Conservation (phyloP, 768 basidiomycete genomes). For the Tulasnella sp. region DNA sequence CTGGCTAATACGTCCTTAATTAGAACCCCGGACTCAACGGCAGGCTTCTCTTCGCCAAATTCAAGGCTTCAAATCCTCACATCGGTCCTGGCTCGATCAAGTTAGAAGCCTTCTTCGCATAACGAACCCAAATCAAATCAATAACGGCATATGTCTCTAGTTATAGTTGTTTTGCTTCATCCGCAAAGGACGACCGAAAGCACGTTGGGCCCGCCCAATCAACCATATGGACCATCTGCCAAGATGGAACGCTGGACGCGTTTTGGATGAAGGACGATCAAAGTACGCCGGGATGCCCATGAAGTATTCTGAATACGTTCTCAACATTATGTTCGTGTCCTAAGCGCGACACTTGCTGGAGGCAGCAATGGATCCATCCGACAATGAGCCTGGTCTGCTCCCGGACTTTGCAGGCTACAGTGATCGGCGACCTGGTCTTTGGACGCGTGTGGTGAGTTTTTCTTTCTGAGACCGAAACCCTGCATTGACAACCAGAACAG, state of each 20-base stretch:
- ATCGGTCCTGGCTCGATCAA: background rate
- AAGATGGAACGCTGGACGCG: background rate
- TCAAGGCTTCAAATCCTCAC: background rate
- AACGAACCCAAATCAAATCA: no score
- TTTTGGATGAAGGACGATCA: background rate
- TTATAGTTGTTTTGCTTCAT: background rate
- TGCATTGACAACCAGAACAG: background rate
- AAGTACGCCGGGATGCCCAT: background rate
- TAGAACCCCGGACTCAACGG: background rate
- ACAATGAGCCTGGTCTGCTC: background rate
- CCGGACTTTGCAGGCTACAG: background rate
- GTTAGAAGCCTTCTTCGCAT: background rate
- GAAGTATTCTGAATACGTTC: background rate
- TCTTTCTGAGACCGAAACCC: background rate
- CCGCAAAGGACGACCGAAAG: background rate
- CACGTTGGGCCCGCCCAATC: background rate
- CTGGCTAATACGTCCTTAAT: background rate
- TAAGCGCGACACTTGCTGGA: background rate
- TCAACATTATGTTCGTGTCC: background rate
- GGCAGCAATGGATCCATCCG: background rate
- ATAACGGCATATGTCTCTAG: background rate
- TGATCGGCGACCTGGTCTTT: background rate
- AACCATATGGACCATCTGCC: background rate
- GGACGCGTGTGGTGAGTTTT: background rate
- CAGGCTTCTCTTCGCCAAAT: background rate